Conservation (phyloP, 2,329 filamentous ascomycete genomes). For the Calonectria pauciramosa region DNA sequence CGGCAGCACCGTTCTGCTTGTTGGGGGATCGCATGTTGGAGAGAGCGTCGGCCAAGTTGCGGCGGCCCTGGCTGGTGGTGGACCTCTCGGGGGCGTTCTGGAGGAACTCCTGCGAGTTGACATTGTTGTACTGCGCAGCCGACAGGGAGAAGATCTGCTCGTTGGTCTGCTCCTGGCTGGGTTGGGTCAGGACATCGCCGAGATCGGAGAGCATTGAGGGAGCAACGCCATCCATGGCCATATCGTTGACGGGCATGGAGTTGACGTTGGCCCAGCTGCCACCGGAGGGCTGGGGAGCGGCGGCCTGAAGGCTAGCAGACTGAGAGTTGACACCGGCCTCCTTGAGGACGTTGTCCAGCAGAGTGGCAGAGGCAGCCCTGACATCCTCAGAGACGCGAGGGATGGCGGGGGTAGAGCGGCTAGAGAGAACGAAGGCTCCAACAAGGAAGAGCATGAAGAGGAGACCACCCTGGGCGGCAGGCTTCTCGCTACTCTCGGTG, state of each 20-base stretch:
- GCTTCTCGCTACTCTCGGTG: slow-evolving; percentile 69
- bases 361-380: slow-evolving; percentile 80
- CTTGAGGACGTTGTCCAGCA: slow-evolving; percentile 86
- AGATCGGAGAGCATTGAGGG: slow-evolving; percentile 76
- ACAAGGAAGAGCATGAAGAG: slow-evolving; percentile 97
- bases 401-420: slow-evolving; percentile 79
- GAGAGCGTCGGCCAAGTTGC: slow-evolving; percentile 85
- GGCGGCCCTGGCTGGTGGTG: slow-evolving; percentile 72
- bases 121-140: slow-evolving; percentile 87
- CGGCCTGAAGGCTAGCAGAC: slow-evolving; percentile 58
- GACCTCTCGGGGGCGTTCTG: slow-evolving; percentile 67
- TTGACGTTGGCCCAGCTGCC: slow-evolving; percentile 52
- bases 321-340: slow-evolving; percentile 74
- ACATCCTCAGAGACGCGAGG: slow-evolving; percentile 86
- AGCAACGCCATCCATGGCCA: slow-evolving; percentile 55
- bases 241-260: slow-evolving; percentile 60
- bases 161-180: slow-evolving; percentile 86
- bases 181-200: slow-evolving; percentile 77
- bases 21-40: slow-evolving; percentile 80
- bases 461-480: slow-evolving; percentile 82
- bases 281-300: slow-evolving; percentile 67
- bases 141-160: slow-evolving; percentile 91
- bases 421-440: slow-evolving; percentile 95
- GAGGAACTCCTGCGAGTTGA: slow-evolving; percentile 76
- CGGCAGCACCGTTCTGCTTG: slow-evolving; percentile 79